phyloP scores from a whole-genome alignment of 2,329 filamentous ascomycete genomes.

The Ceratocystis eucalypticola region DNA sequence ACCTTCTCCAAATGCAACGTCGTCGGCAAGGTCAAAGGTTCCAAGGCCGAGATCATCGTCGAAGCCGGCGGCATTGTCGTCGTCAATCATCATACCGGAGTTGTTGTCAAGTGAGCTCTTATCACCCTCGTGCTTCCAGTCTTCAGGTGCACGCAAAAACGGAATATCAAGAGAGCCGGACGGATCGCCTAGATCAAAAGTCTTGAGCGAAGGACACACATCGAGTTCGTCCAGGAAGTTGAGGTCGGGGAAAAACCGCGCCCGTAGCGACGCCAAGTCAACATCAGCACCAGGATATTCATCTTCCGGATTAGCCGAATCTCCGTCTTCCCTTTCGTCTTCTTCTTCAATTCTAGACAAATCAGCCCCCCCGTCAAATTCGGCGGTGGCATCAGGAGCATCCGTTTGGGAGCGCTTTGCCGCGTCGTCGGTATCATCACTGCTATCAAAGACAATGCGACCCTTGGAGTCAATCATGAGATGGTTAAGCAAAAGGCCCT shows the following conservation, averaged over 20 bases:
- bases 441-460: constrained; percentile 95
- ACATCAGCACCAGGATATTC: constrained; percentile 46
- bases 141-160: constrained; percentile 77
- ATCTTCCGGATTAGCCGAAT: constrained; percentile 31
- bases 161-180: constrained; percentile 79
- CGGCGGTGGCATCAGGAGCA: neutral
- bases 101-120: constrained; percentile 48
- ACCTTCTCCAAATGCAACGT: constrained; percentile 84
- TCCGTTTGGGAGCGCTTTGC: constrained; percentile 26
- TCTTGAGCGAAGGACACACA: constrained; percentile 88
- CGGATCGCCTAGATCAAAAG: constrained; percentile 78
- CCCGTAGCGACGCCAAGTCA: constrained; percentile 59
- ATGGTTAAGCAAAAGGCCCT: constrained; percentile 87
- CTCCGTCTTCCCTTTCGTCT: constrained; percentile 30
- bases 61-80: constrained; percentile 64
- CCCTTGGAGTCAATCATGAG: constrained; percentile 88
- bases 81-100: constrained; percentile 74
- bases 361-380: neutral
- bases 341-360: constrained; percentile 23
- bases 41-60: constrained; percentile 58
- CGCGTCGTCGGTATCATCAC: constrained; percentile 60
- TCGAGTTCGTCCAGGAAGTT: constrained; percentile 67
- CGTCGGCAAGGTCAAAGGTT: constrained; percentile 58
- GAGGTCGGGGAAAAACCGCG: constrained; percentile 77
- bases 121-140: constrained; percentile 52